Conservation (phyloP, 176 grass and related monocot genomes). For the Ensete ventricosum region DNA sequence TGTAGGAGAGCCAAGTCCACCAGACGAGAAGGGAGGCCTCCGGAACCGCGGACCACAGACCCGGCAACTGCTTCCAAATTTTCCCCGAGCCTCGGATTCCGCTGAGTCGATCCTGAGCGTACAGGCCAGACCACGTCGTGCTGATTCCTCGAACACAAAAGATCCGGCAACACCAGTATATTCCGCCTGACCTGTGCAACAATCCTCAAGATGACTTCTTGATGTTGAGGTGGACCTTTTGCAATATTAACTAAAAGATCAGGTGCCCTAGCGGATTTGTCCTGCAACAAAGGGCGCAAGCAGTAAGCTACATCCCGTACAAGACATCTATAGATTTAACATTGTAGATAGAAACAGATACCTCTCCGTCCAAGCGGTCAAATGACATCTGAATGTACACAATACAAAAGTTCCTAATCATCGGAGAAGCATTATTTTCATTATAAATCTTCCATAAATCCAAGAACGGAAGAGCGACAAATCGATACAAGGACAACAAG, state of each 20-base stretch:
- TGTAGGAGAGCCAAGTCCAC: no score
- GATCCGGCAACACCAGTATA: background rate
- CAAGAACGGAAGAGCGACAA: constrained; percentile 40
- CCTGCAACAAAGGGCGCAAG: constrained; percentile 33
- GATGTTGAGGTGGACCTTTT: constrained; percentile 64
- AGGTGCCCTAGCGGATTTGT: constrained; percentile 61
- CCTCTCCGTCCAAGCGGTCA: constrained; percentile 61
- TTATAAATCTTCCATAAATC: constrained; percentile 90
- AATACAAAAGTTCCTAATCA: constrained; percentile 73
- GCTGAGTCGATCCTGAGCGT: no score
- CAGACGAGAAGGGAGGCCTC: no score
- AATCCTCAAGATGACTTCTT: constrained; percentile 76
- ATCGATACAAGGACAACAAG: background rate
- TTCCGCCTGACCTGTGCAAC: constrained; percentile 55
- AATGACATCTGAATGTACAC: constrained; percentile 96
- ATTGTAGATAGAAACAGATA: constrained; percentile 14
- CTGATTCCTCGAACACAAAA: no score
- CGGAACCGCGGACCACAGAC: no score
- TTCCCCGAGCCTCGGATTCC: no score
- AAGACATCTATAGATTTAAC: background rate
- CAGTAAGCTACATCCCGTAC: constrained; percentile 1
- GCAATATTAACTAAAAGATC: constrained; percentile 69
- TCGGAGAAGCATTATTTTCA: constrained; percentile 37
- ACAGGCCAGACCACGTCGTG: no score
- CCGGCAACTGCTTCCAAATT: no score